Evolutionary conservation across 2,329 filamentous ascomycete species (phyloP).

Genomic region (Beauveria asiatica): DNA sequence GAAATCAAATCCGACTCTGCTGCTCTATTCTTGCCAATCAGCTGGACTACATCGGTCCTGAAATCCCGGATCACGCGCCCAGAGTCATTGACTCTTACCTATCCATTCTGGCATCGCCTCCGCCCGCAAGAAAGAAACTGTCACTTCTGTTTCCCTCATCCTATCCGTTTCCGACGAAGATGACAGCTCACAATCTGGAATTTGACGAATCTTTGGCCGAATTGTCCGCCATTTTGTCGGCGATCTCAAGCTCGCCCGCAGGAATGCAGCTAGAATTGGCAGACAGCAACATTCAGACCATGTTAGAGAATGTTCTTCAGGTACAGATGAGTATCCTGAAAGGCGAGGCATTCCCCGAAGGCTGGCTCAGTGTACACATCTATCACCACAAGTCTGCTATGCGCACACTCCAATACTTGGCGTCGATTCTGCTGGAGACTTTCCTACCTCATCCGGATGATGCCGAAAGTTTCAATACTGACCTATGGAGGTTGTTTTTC

Average conservation of each 20-base stretch:
- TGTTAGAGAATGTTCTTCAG: slow-evolving; percentile 71
- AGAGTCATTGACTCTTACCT: slow-evolving; percentile 88
- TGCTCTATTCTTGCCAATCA: slow-evolving; percentile 88
- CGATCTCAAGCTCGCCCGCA: slow-evolving; percentile 61
- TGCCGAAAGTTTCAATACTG: slow-evolving; percentile 83
- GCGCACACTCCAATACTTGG: slow-evolving; percentile 74
- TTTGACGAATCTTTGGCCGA: slow-evolving; percentile 88
- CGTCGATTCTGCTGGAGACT: slow-evolving; percentile 67
- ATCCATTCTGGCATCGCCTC: slow-evolving; percentile 53
- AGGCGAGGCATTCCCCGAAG: slow-evolving; percentile 79
- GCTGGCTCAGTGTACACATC: slow-evolving; percentile 89
- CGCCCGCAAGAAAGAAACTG: slow-evolving; percentile 53
- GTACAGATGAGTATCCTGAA: slow-evolving; percentile 84
- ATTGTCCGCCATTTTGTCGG: slow-evolving; percentile 77
- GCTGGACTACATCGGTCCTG: slow-evolving; percentile 65
- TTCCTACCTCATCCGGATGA: slow-evolving; percentile 87
- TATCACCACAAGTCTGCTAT: slow-evolving; percentile 89
- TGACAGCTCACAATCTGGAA: slow-evolving; percentile 47
- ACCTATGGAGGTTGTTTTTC: slow-evolving; percentile 91
- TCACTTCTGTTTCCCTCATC: slow-evolving; percentile 83
- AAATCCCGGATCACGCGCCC: slow-evolving; percentile 81
- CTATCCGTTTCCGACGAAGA: slow-evolving; percentile 78
- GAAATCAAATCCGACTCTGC: slow-evolving; percentile 85
- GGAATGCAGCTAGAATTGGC: slow-evolving; percentile 69
- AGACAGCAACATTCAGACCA: slow-evolving; percentile 63